These are phyloP conservation scores for Trypanosoma mega DNA, from an alignment of 208 protist genomes.

Conservation along the genomic window DNA sequence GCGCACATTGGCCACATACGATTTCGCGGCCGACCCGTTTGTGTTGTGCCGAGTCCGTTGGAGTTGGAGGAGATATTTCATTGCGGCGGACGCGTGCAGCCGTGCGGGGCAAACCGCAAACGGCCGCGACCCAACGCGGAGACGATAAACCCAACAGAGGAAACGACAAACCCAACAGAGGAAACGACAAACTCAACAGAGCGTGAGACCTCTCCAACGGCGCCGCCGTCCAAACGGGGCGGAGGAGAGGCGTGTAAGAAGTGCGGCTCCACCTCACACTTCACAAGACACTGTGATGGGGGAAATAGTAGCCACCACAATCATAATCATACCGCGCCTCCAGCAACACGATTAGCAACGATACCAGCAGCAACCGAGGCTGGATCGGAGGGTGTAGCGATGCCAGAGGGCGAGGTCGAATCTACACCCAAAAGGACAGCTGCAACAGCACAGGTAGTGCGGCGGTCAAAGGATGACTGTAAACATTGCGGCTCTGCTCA, in stretches of 20 bases:
- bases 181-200: background rate
- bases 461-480: constrained; percentile 74
- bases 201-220: background rate
- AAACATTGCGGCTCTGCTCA: constrained; percentile 68
- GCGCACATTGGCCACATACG: constrained; percentile 35
- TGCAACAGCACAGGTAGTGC: constrained; percentile 46
- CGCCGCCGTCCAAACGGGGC: background rate
- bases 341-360: no score
- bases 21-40: constrained; percentile 36
- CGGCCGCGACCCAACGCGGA: background rate
- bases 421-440: no score
- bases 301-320: no score
- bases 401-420: constrained; percentile 10
- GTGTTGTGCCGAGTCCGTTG: constrained; percentile 54
- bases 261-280: constrained; percentile 17
- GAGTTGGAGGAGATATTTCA: constrained; percentile 55
- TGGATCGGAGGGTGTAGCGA: no score
- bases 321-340: no score
- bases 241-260: background rate
- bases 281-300: constrained; percentile 13
- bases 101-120: constrained; percentile 21
- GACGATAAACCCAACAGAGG: background rate
- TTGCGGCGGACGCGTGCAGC: constrained; percentile 52
- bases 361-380: no score
- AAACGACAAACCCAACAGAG: constrained; percentile 1